These are phyloP conservation scores for Aeschynomene evenia DNA, from an alignment of 306 rosid species.

Conservation along the genomic window DNA sequence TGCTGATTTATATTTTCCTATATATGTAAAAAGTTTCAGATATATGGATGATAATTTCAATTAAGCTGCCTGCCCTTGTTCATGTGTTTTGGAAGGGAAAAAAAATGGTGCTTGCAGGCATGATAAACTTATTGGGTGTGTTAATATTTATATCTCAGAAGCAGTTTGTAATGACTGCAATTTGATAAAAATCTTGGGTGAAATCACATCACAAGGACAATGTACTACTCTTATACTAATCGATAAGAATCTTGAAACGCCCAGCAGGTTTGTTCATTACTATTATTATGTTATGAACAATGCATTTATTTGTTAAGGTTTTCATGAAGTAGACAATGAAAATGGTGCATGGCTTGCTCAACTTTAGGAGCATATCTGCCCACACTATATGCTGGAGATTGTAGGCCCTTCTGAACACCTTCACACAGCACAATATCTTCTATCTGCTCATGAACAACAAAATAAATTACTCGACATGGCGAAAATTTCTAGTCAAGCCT, in stretches of 20 bases:
- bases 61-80: constrained; percentile 3
- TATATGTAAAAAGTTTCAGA: neutral
- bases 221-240: no score
- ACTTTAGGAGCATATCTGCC: constrained; percentile 84
- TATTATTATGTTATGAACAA: neutral
- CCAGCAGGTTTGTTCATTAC: no score
- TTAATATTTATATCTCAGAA: no score
- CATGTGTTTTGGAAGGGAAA: neutral
- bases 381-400: constrained; percentile 65
- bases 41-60: constrained; percentile 1
- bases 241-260: no score
- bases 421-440: constrained; percentile 78
- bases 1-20: neutral
- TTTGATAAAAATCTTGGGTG: no score
- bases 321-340: constrained; percentile 63
- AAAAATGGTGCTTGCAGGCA: no score
- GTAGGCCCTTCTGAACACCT: constrained; percentile 85
- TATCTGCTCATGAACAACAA: constrained; percentile 45
- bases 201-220: no score
- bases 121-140: no score
- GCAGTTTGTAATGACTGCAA: no score
- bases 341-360: constrained; percentile 94
- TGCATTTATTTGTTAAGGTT: constrained; percentile 37
- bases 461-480: neutral
- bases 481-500: neutral